phyloP scores from a whole-genome alignment of 2,329 filamentous ascomycete genomes.

The Fusarium poae region DNA sequence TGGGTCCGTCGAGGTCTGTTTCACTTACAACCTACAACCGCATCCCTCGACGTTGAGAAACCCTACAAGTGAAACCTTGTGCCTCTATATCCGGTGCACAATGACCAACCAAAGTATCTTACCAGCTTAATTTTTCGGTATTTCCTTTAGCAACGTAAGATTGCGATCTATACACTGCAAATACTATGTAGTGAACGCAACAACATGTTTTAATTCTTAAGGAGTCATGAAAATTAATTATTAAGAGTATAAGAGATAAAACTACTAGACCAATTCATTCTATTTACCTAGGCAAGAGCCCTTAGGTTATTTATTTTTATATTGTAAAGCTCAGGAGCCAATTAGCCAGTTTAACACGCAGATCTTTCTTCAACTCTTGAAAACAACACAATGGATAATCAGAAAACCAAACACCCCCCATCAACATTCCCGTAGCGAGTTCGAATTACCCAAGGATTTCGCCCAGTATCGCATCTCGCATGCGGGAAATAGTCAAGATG shows the following conservation, averaged over 20 bases:
- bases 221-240: no score
- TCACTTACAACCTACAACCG: conserved; percentile 32
- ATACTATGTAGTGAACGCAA: neutral
- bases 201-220: neutral
- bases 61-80: conserved; percentile 4
- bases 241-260: no score
- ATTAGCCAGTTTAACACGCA: neutral
- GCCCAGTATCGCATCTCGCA: neutral
- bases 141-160: neutral
- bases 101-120: neutral
- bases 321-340: no score
- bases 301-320: no score
- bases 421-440: neutral
- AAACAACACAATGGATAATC: neutral
- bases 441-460: neutral
- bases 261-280: no score
- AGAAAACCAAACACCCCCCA: neutral
- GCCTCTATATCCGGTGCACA: neutral
- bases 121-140: neutral
- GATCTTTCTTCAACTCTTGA: neutral
- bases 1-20: conserved; percentile 22
- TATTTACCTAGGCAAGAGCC: no score
- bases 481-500: neutral
- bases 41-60: conserved; percentile 29
- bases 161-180: neutral